Conservation (phyloP, 2,329 filamentous ascomycete genomes). For the Didymella exigua region DNA sequence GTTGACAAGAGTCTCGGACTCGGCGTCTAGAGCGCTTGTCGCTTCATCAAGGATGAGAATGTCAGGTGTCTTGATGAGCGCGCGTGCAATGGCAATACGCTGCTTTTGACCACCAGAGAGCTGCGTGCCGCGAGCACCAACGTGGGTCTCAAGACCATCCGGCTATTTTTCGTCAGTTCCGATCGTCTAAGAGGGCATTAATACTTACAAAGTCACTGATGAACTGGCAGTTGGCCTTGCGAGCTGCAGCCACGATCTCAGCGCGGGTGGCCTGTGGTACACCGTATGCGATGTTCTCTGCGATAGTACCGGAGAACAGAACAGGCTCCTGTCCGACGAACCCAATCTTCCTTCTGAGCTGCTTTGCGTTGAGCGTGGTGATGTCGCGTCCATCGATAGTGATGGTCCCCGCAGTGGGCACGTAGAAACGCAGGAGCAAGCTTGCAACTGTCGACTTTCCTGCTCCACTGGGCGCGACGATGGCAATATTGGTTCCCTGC, state of each 20-base stretch:
- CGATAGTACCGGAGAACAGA: constrained; percentile 82
- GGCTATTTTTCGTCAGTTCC: constrained; percentile 58
- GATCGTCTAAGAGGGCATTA: background rate
- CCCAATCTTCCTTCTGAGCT: constrained; percentile 87
- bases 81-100: constrained; percentile 93
- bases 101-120: constrained; percentile 97
- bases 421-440: constrained; percentile 90
- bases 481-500: constrained; percentile 91
- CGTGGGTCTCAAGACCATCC: constrained; percentile 91
- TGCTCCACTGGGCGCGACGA: constrained; percentile 93
- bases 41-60: constrained; percentile 95
- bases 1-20: constrained; percentile 96
- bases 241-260: constrained; percentile 85
- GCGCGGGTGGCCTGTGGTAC: constrained; percentile 75
- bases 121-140: constrained; percentile 89
- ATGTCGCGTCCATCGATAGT: constrained; percentile 86
- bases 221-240: constrained; percentile 94
- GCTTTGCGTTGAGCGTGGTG: constrained; percentile 87
- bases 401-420: constrained; percentile 76
- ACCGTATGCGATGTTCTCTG: constrained; percentile 91
- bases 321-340: constrained; percentile 96
- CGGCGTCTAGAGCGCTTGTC: constrained; percentile 92
- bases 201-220: constrained; percentile 82
- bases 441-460: constrained; percentile 96
- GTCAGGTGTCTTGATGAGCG: constrained; percentile 92